Evolutionary conservation across 2,329 filamentous ascomycete genomes (phyloP), one percentile per base, ranked within the genome.

Genomic region (Penicillium sp.): DNA sequence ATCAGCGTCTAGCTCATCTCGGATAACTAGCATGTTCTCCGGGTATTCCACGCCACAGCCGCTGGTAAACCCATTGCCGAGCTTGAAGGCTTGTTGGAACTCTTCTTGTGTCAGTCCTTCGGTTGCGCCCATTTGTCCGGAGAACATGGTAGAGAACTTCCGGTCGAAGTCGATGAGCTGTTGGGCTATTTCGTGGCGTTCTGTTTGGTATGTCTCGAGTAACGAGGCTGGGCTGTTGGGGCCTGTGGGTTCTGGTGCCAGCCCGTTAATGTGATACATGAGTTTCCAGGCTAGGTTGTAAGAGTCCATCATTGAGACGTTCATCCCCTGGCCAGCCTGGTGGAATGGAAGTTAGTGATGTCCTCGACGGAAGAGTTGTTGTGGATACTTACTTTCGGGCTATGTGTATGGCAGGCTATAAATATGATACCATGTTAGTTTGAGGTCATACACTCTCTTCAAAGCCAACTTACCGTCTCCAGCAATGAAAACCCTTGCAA

Each of bases 251-350:
- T 61, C 33, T 27, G 71, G 66, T 54, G 72, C 62, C 23, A 75
- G 67, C 1, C 75, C 75, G 19, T 73, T 65, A 45, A 77, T 59
- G 5, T 69, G 67, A 50, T 73, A 69, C 5, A 63, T 64, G 7
- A 78, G 64, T 54, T 77, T 77, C 75, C 75, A 77, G 5, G 70
- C 73, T 3, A 77, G 63, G 41, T 78, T 77, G 67, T 73, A 71
- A 0, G 69, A 76, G 57, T 78, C 89, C 50, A 89, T 79, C 75
- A 91, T 91, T 3, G 87, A 88, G 1, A 89, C 89, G 67, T 91
- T 91, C 89, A 91, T 91, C 29, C 88, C 88, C 73, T 91, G 88
- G 1, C 89, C 88, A 37, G 88, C 88, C 78, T 77, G 31, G 9
- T 40, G 41, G 7, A 2, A 23, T 31, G 2, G 6, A 15, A 15